phyloP scores from a whole-genome alignment of 2,329 filamentous ascomycete species.

The Penicillium sp. region DNA sequence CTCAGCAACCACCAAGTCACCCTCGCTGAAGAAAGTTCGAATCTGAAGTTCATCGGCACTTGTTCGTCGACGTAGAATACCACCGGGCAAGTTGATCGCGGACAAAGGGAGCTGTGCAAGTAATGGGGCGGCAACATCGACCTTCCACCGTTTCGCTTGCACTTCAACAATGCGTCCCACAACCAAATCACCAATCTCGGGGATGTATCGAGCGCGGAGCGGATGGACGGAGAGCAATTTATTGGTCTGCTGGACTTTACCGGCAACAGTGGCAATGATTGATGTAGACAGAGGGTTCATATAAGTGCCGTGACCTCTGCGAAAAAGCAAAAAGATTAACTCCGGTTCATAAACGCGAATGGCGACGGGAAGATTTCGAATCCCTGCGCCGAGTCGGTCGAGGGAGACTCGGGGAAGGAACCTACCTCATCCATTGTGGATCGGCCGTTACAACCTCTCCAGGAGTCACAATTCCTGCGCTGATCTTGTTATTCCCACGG shows the following conservation, averaged over 20 bases:
- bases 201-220: conserved; percentile 88
- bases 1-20: conserved; percentile 90
- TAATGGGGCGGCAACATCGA: conserved; percentile 87
- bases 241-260: conserved; percentile 90
- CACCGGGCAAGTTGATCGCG: conserved; percentile 92
- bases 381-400: neutral
- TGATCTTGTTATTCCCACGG: conserved; percentile 29
- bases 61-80: conserved; percentile 86
- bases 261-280: conserved; percentile 89
- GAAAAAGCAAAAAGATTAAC: neutral
- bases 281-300: conserved; percentile 62
- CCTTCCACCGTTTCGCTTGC: conserved; percentile 90
- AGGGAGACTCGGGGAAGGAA: neutral
- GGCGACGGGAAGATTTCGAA: neutral
- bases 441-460: conserved; percentile 87
- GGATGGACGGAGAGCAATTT: conserved; percentile 92
- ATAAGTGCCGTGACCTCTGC: conserved; percentile 90
- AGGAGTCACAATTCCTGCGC: conserved; percentile 74
- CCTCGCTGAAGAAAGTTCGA: conserved; percentile 94
- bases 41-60: conserved; percentile 98
- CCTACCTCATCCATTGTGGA: conserved; percentile 85
- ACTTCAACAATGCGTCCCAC: conserved; percentile 93
- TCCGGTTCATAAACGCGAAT: neutral
- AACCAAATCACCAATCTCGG: conserved; percentile 94
- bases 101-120: conserved; percentile 83